Percentiles rank a stretch among this genome's conserved stretches.
These are phyloP conservation scores for Mucor velutinosus DNA, from an alignment of 371 early-diverging fungal species.

Conservation along the genomic window DNA sequence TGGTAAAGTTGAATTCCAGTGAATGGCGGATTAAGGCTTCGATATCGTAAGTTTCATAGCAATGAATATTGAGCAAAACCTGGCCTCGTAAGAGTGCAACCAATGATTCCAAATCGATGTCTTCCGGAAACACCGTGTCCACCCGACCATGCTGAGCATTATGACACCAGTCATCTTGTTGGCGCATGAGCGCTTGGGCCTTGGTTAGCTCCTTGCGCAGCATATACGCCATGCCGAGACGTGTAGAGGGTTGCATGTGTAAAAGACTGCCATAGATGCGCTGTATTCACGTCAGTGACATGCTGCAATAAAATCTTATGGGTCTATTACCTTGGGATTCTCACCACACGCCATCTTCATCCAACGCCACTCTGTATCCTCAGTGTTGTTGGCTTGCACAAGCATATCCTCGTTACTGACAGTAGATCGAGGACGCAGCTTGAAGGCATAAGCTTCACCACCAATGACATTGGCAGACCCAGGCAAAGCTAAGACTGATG, in stretches of 20 bases:
- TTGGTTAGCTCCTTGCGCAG: slow-evolving; percentile 64
- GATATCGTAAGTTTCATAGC: slow-evolving; percentile 71
- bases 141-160: slow-evolving; percentile 45
- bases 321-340: slow-evolving; percentile 66
- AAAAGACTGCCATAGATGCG: slow-evolving; percentile 31
- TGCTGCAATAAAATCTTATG: background rate
- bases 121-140: slow-evolving; percentile 65
- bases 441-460: slow-evolving; percentile 73
- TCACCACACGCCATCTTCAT: slow-evolving; percentile 89
- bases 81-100: slow-evolving; percentile 74
- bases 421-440: slow-evolving; percentile 53
- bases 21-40: slow-evolving; percentile 77
- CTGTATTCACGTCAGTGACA: background rate
- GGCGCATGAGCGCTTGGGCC: slow-evolving; percentile 52
- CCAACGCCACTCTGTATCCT: slow-evolving; percentile 57
- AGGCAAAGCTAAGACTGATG: slow-evolving; percentile 73
- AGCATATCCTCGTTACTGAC: slow-evolving; percentile 68
- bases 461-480: slow-evolving; percentile 79
- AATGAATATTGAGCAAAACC: slow-evolving; percentile 74
- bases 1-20: slow-evolving; percentile 75
- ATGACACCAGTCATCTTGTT: slow-evolving; percentile 83
- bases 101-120: slow-evolving; percentile 61
- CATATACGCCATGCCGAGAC: slow-evolving; percentile 72
- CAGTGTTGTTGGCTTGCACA: slow-evolving; percentile 49
- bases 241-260: slow-evolving; percentile 36